These are phyloP conservation scores for Stephanodiscus triporus DNA, from an alignment of 108 stramenopile genomes.

Conservation along the genomic window DNA sequence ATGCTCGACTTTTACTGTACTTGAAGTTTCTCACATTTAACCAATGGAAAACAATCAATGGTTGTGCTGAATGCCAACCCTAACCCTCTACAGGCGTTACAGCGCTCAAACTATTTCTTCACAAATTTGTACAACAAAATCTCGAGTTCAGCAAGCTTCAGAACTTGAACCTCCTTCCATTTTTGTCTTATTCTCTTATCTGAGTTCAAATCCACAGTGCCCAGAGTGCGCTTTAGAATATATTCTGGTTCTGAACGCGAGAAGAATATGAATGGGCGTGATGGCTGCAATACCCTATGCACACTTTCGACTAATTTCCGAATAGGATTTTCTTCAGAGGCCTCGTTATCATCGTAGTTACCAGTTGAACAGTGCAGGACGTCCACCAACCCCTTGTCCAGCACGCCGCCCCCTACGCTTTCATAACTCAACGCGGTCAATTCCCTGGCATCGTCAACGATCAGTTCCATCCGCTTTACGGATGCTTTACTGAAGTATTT, in stretches of 20 bases:
- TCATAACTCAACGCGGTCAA: slow-evolving; percentile 62
- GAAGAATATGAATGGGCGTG: slow-evolving; percentile 64
- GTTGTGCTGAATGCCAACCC: no score
- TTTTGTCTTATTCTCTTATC: neutral
- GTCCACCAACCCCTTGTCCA: slow-evolving; percentile 88
- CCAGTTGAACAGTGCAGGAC: slow-evolving; percentile 59
- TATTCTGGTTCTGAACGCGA: slow-evolving; percentile 75
- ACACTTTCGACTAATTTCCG: slow-evolving; percentile 62
- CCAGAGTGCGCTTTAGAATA: slow-evolving; percentile 51
- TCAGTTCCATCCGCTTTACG: slow-evolving; percentile 45
- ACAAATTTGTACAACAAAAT: slow-evolving; percentile 42
- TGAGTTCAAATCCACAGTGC: slow-evolving; percentile 14
- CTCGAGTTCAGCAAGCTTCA: slow-evolving; percentile 32
- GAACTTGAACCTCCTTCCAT: slow-evolving; percentile 46
- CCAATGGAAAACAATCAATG: no score
- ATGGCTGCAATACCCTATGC: slow-evolving; percentile 67
- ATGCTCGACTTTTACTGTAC: no score
- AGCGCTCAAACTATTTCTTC: no score
- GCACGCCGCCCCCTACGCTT: slow-evolving; percentile 61
- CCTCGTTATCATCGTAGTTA: neutral
- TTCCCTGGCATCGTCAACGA: slow-evolving; percentile 73
- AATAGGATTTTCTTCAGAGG: slow-evolving; percentile 42
- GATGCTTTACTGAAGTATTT: slow-evolving; percentile 48
- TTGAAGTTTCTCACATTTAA: no score
- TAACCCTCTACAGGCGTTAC: no score